Evolutionary conservation across 2,329 filamentous ascomycete genomes (phyloP).

Genomic region (Zasmidium citrigriseum): DNA sequence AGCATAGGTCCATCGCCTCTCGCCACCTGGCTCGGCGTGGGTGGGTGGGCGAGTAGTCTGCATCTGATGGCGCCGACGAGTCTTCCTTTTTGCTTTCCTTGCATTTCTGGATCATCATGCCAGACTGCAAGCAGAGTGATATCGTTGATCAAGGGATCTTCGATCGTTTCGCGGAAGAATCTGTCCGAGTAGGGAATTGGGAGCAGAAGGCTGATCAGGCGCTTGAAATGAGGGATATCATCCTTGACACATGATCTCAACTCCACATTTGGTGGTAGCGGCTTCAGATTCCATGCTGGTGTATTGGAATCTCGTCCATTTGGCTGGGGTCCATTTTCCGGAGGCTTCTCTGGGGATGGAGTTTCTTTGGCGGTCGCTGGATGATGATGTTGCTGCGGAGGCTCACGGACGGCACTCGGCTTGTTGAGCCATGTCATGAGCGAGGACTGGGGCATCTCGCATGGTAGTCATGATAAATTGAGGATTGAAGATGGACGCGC

Average conservation of each 20-base stretch:
- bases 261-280: slow-evolving; percentile 52
- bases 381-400: slow-evolving; percentile 8
- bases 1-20: slow-evolving; percentile 40
- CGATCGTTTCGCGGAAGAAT: slow-evolving; percentile 63
- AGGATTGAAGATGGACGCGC: not conserved
- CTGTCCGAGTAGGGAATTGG: slow-evolving; percentile 62
- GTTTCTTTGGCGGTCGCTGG: not conserved
- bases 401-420: slow-evolving; percentile 37
- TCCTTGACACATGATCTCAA: slow-evolving; percentile 54
- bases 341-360: slow-evolving; percentile 11
- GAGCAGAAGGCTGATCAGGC: slow-evolving; percentile 59
- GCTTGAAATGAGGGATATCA: slow-evolving; percentile 58
- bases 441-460: slow-evolving; percentile 46
- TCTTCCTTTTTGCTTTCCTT: slow-evolving; percentile 31
- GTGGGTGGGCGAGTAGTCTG: slow-evolving; percentile 40
- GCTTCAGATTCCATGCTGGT: slow-evolving; percentile 3
- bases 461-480: not conserved
- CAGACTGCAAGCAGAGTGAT: slow-evolving; percentile 63
- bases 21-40: not conserved
- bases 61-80: slow-evolving; percentile 52
- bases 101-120: slow-evolving; percentile 44
- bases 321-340: not conserved
- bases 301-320: not conserved
- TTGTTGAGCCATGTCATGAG: slow-evolving; percentile 51
- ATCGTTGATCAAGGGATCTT: slow-evolving; percentile 53